Percentiles rank a stretch among this genome's conserved stretches.
These are phyloP conservation scores for Nasturtium officinale DNA, from an alignment of 345 rosid genomes.

Conservation along the genomic window DNA sequence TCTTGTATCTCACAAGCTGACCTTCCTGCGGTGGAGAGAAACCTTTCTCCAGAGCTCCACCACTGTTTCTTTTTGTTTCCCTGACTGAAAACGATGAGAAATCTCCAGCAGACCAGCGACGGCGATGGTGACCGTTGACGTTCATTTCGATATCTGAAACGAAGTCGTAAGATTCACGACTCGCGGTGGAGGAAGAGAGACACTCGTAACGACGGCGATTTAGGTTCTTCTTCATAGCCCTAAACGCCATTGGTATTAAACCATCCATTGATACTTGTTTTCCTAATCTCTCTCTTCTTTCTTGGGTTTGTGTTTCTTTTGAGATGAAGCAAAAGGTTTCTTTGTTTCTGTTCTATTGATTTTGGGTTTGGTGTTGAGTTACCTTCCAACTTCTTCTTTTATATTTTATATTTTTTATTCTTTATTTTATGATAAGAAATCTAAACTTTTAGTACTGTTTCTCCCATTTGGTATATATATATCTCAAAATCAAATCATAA, in stretches of 20 bases:
- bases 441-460: not conserved
- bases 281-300: not conserved
- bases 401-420: too few relatives aligned
- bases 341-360: not conserved
- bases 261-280: conserved; percentile 63
- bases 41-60: conserved; percentile 16
- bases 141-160: conserved; percentile 16
- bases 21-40: conserved; percentile 35
- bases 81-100: conserved; percentile 41
- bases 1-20: conserved; percentile 61
- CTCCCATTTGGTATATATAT: not conserved
- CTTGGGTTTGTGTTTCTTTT: not conserved
- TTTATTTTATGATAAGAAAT: conserved; percentile 20
- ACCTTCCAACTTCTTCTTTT: conserved; percentile 29
- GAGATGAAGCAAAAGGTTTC: conserved; percentile 18
- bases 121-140: conserved; percentile 44
- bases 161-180: conserved; percentile 43
- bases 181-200: conserved; percentile 56
- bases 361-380: conserved; percentile 24
- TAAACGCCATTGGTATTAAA: conserved; percentile 67
- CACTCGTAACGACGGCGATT: conserved; percentile 70
- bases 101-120: conserved; percentile 59
- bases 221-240: conserved; percentile 64
- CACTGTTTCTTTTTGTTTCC: conserved; percentile 24
- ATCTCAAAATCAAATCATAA: not conserved